Evolutionary conservation across 768 basidiomycete species (phyloP).

Genomic region (Mycena indigotica): DNA sequence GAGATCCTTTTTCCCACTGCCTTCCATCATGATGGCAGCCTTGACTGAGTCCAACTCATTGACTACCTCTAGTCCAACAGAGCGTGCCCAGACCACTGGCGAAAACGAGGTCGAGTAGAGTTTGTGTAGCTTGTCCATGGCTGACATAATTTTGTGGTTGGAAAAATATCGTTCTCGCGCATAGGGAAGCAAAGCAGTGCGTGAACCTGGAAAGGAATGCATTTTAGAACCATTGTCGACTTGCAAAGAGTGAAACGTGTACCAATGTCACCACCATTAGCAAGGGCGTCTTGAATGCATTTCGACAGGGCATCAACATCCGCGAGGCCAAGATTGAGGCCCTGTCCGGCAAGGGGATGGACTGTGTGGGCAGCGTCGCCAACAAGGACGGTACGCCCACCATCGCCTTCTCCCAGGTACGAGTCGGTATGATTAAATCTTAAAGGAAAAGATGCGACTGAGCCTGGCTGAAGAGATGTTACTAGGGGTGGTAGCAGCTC

Average conservation of each 20-base stretch:
- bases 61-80: slow-evolving; percentile 84
- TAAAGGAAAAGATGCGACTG: slow-evolving; percentile 88
- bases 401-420: slow-evolving; percentile 75
- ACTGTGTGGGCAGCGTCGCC: slow-evolving; percentile 96
- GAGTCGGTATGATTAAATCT: slow-evolving; percentile 82
- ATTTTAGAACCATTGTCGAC: not conserved
- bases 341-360: slow-evolving; percentile 95
- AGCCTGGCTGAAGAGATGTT: slow-evolving; percentile 64
- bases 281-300: slow-evolving; percentile 59
- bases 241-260: slow-evolving; percentile 26
- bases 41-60: slow-evolving; percentile 89
- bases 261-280: slow-evolving; percentile 84
- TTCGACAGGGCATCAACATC: slow-evolving; percentile 77
- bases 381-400: slow-evolving; percentile 78
- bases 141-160: slow-evolving; percentile 85
- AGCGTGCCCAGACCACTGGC: slow-evolving; percentile 84
- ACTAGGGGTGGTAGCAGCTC: slow-evolving; percentile 77
- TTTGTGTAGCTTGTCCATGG: slow-evolving; percentile 88
- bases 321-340: slow-evolving; percentile 89
- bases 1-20: slow-evolving; percentile 46
- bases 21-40: slow-evolving; percentile 78
- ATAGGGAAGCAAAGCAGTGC: slow-evolving; percentile 76
- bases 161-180: slow-evolving; percentile 78
- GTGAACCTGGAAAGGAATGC: slow-evolving; percentile 53
- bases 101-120: slow-evolving; percentile 70